Conservation (phyloP, 352 stramenopile species). For the Phytophthora pinifolia region DNA sequence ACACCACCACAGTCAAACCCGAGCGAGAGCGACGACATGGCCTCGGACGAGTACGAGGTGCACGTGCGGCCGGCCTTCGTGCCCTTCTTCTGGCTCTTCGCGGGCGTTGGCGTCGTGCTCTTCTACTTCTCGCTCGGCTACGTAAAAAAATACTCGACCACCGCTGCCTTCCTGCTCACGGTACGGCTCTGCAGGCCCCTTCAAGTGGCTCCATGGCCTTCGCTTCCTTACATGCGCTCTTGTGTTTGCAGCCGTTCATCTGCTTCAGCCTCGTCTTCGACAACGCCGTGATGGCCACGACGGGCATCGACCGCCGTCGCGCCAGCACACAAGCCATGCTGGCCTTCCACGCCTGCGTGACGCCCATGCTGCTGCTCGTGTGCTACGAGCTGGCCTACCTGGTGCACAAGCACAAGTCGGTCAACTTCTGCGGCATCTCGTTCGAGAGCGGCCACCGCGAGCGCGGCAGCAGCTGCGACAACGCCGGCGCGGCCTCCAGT, state of each 20-base stretch:
- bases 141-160: slow-evolving; percentile 71
- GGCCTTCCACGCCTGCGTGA: slow-evolving; percentile 81
- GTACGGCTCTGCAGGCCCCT: slow-evolving; percentile 35
- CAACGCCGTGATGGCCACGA: slow-evolving; percentile 81
- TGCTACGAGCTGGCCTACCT: slow-evolving; percentile 91
- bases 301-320: slow-evolving; percentile 59
- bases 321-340: slow-evolving; percentile 69
- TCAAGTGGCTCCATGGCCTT: neutral
- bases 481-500: slow-evolving; percentile 22
- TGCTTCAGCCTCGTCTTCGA: slow-evolving; percentile 79
- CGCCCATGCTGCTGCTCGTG: slow-evolving; percentile 82
- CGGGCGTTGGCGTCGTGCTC: slow-evolving; percentile 52
- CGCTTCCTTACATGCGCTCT: neutral
- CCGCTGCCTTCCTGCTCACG: slow-evolving; percentile 74
- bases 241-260: slow-evolving; percentile 63
- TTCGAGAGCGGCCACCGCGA: slow-evolving; percentile 77
- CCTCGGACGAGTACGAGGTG: slow-evolving; percentile 33
- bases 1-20: neutral
- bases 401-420: slow-evolving; percentile 89
- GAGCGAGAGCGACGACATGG: slow-evolving; percentile 9
- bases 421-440: slow-evolving; percentile 90
- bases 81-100: slow-evolving; percentile 78
- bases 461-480: slow-evolving; percentile 28
- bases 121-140: slow-evolving; percentile 78
- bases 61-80: slow-evolving; percentile 48